Conservation (phyloP, 306 rosid genomes). For the Cucurbita pepo region DNA sequence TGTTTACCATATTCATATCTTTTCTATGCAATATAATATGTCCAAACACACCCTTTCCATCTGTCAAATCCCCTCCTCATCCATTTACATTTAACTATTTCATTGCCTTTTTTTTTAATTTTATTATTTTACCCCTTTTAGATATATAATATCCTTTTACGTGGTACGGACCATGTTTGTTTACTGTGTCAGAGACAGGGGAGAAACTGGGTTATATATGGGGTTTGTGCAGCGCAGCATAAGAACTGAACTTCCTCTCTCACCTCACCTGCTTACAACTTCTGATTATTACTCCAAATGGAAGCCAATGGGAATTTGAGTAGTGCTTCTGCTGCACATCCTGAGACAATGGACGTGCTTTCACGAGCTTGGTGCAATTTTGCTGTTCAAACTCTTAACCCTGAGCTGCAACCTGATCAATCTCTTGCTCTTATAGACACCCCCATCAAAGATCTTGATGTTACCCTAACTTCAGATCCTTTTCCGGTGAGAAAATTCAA, state of each 20-base stretch:
- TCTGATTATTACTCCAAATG: conserved; percentile 11
- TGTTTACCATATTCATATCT: conserved; percentile 13
- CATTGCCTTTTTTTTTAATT: neutral
- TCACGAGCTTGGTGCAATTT: conserved; percentile 80
- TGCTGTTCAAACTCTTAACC: conserved; percentile 70
- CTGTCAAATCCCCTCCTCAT: conserved; percentile 25
- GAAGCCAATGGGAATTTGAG: conserved; percentile 30
- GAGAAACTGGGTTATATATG: no score
- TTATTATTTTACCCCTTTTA: no score
- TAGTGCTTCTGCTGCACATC: conserved; percentile 67
- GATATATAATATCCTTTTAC: no score
- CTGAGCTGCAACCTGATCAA: conserved; percentile 18
- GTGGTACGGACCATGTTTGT: neutral
- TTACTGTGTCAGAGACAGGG: neutral
- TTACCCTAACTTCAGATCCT: conserved; percentile 4
- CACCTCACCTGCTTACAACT: no score
- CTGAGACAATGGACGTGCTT: conserved; percentile 79
- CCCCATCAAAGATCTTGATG: conserved; percentile 18
- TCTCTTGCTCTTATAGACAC: conserved; percentile 36
- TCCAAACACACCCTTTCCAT: conserved; percentile 31
- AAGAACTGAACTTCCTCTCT: neutral
- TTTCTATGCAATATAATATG: conserved; percentile 5
- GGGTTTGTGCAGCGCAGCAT: no score
- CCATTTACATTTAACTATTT: neutral
- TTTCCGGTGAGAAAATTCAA: conserved; percentile 22